phyloP scores from a whole-genome alignment of 139 green algal species.

The Tetraselmis chui region DNA sequence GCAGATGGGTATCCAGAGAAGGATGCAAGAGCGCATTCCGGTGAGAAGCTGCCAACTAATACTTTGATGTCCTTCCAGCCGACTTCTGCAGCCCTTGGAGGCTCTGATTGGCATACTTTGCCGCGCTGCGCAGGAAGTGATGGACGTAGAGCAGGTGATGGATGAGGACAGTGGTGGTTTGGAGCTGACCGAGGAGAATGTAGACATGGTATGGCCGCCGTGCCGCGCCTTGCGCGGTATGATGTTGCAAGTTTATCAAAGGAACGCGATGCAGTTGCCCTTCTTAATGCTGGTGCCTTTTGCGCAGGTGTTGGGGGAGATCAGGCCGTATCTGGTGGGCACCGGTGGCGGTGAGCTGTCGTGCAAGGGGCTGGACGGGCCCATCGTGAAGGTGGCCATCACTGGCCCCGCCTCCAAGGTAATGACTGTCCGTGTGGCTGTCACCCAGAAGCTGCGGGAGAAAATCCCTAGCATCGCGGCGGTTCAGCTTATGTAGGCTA shows the following conservation, averaged over 20 bases:
- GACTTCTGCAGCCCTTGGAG: neutral
- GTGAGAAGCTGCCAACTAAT: no score
- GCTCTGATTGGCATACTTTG: neutral
- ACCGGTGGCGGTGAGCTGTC: constrained; percentile 88
- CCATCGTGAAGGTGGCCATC: constrained; percentile 91
- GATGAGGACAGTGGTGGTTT: constrained; percentile 76
- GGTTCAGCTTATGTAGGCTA: constrained; percentile 82
- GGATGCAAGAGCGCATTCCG: constrained; percentile 93
- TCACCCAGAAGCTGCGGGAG: constrained; percentile 98
- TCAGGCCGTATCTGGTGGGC: constrained; percentile 87
- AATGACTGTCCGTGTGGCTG: constrained; percentile 95
- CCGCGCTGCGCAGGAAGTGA: constrained; percentile 76
- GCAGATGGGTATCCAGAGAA: constrained; percentile 97
- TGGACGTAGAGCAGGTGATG: constrained; percentile 92
- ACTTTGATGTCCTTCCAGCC: neutral
- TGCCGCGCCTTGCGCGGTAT: neutral
- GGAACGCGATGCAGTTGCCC: constrained; percentile 4
- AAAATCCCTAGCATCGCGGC: constrained; percentile 94
- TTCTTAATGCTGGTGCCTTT: constrained; percentile 43
- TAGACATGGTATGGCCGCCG: constrained; percentile 48
- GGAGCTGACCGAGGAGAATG: constrained; percentile 78
- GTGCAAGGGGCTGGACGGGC: constrained; percentile 82
- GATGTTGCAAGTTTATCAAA: no score
- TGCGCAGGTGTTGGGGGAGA: constrained; percentile 55
- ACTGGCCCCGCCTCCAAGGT: constrained; percentile 88